Evolutionary conservation across 1,139 yeast genomes (phyloP), one percentile per base, ranked within the genome.

Genomic region (Pichia sp.): DNA sequence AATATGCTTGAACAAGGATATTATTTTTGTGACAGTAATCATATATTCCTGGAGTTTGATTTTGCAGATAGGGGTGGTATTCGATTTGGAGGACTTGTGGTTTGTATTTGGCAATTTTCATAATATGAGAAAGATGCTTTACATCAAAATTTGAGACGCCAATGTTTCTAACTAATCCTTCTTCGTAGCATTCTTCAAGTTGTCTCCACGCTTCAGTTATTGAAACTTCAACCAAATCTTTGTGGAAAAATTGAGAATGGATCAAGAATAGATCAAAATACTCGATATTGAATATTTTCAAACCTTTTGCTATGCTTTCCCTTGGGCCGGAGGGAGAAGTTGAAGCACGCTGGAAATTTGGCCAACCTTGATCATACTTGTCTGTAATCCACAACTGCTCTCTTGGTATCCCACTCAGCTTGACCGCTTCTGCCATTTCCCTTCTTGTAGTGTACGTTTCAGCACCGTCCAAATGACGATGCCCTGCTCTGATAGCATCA

Each of bases 81-180:
- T 83, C 91, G 52, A 83, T 79, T 60, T 83, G 91, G 60, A 81
- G 78, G 34, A 79, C 77, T 43, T 68, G 74, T 2, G 89, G 89
- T 48, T 69, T 71, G 49, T 68, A 59, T 48, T 67, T 71, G 30
- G 68, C 63, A 25, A 68, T 69, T 28, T 58, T 55, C 42, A 67
- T 55, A 20, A 71, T 56, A 28, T 50, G 51, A 42, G 71, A 54
- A 42, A 74, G 53, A 37, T 66, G 59, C 19, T 59, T 61, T 14
- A 55, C 55, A 21, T 64, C 57, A 47, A 71, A 73, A 53, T 74
- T 75, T 15, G 79, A 74, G 21, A 73, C 71, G 10, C 82, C 80
- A 43, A 66, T 62, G 48, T 60, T 59, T 26, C 52, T 59, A 12
- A 61, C 63, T 21, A 52, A 46, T 3, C 67, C 67, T 44, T 63